Evolutionary conservation across 768 basidiomycete genomes (phyloP), one percentile per base, ranked within the genome.

Genomic region (Trametes cingulata): DNA sequence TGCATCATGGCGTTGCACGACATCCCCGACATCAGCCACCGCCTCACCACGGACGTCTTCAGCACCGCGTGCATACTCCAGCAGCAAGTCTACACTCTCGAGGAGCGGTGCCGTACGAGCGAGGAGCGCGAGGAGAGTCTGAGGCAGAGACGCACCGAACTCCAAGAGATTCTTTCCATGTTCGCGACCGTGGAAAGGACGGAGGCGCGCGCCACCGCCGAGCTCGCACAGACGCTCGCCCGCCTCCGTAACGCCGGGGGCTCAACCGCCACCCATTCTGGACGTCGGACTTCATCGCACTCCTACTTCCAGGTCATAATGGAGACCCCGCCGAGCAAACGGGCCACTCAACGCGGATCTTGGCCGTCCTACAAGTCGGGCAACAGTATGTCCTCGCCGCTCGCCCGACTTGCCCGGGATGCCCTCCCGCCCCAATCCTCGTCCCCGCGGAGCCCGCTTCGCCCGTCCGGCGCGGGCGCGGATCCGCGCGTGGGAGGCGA

Each of bases 151-250:
- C 54, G 48, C 24, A 24, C 19, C 15, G 55, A 63, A 25, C 56
- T 67, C 39, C 46, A 51, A 29, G 61, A 53, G 29, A 55, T 57
- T 47, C 51, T 64, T 29, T 35, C 47, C 52, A 15, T 50, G 14
- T 40, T 67, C 58, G 50, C 60, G 55, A 49, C 58, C 60, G 54
- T 55, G 22, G 66, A 59, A 63, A 58, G 52, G 27, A 52, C 37
- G 29, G 66, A 64, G 60, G 52, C 43, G 46, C 33, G 39, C 37
- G 54, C 52, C 45, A 64, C 63, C 46, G 41, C 46, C 36, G 61
- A 57, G 39, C 62, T 66, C 27, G n/a, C 19, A 5, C n/a, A 12
- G 12, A 49, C 47, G 4, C 47, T 57, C 46, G 47, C 15, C 19
- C 47, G 47, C 47, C 39, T 57, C 47, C 56, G 56, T 39, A 9